Percentiles rank a stretch among this genome's conserved stretches.
phyloP scores from a whole-genome alignment of 1,284 basidiomycete genomes.

The Ustilago curta region DNA sequence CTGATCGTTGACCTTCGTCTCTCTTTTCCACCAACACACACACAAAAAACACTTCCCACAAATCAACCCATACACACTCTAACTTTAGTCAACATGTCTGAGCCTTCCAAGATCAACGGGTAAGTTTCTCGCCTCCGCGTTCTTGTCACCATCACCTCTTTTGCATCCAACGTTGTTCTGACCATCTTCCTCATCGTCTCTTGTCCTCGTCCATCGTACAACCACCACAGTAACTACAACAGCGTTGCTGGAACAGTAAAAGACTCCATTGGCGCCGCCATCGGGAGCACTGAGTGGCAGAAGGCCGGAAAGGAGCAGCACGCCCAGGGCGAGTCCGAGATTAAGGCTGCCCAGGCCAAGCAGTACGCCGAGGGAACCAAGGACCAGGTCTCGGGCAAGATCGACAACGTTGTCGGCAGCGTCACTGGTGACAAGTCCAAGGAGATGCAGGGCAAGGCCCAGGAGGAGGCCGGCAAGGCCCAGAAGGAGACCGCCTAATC shows the following conservation, averaged over 20 bases:
- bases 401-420: slow-evolving; percentile 56
- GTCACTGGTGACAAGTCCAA: slow-evolving; percentile 61
- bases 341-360: slow-evolving; percentile 61
- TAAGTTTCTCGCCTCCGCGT: slow-evolving; percentile 21
- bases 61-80: slow-evolving; percentile 10
- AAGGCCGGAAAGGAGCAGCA: slow-evolving; percentile 60
- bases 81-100: slow-evolving; percentile 50
- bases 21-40: slow-evolving; percentile 5
- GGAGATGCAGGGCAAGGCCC: slow-evolving; percentile 55
- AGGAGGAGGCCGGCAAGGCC: slow-evolving; percentile 54
- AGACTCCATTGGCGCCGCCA: slow-evolving; percentile 58
- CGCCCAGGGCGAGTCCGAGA: slow-evolving; percentile 60
- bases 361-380: slow-evolving; percentile 61
- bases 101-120: slow-evolving; percentile 56
- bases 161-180: neutral
- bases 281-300: slow-evolving; percentile 57
- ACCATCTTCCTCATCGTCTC: slow-evolving; percentile 2
- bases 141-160: neutral
- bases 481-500: slow-evolving; percentile 56
- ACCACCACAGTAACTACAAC: slow-evolving; percentile 49
- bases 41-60: slow-evolving; percentile 7
- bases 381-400: slow-evolving; percentile 63
- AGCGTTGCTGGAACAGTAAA: slow-evolving; percentile 51
- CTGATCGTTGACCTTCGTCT: slow-evolving; percentile 2
- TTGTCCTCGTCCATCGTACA: too few species aligned